Evolutionary conservation across 2,329 filamentous ascomycete species (phyloP).

Genomic region (Hawksworthiomyces lignivorus): DNA sequence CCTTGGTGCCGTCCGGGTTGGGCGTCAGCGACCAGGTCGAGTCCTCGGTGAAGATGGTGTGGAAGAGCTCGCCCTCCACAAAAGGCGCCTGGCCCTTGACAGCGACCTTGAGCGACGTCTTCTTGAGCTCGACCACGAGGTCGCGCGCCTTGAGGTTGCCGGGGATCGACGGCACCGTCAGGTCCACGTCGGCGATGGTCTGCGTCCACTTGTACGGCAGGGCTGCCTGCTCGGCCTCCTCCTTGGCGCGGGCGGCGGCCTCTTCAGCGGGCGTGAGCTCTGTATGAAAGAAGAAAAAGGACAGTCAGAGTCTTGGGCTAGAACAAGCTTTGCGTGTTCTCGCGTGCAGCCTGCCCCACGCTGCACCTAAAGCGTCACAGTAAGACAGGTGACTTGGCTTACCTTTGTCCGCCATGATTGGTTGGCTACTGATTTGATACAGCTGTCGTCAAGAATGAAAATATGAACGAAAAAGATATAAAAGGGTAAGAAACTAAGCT

Average conservation of each 20-base stretch:
- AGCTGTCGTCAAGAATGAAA: neutral
- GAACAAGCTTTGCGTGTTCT: neutral
- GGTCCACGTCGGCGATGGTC: constrained; percentile 79
- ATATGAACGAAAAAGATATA: neutral
- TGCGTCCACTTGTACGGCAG: constrained; percentile 98
- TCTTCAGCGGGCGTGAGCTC: constrained; percentile 49
- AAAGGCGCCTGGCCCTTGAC: constrained; percentile 85
- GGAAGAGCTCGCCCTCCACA: constrained; percentile 79
- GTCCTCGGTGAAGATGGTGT: constrained; percentile 73
- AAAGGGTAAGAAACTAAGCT: neutral
- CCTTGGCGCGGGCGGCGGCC: constrained; percentile 57
- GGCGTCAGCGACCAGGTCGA: constrained; percentile 80
- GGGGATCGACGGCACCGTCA: constrained; percentile 69
- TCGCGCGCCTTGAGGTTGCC: constrained; percentile 79
- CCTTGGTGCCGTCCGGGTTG: constrained; percentile 17
- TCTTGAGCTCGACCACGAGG: constrained; percentile 74
- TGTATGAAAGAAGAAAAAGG: too few species aligned
- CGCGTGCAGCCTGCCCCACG: too few species aligned
- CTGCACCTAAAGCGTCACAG: too few species aligned
- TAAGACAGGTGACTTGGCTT: neutral
- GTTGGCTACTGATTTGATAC: neutral
- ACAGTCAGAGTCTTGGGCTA: too few species aligned
- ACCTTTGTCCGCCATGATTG: constrained; percentile 8
- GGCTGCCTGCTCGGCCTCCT: constrained; percentile 78
- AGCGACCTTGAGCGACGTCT: constrained; percentile 66